Evolutionary conservation across 345 rosid genomes (phyloP).

Genomic region (Noccaea caerulescens): DNA sequence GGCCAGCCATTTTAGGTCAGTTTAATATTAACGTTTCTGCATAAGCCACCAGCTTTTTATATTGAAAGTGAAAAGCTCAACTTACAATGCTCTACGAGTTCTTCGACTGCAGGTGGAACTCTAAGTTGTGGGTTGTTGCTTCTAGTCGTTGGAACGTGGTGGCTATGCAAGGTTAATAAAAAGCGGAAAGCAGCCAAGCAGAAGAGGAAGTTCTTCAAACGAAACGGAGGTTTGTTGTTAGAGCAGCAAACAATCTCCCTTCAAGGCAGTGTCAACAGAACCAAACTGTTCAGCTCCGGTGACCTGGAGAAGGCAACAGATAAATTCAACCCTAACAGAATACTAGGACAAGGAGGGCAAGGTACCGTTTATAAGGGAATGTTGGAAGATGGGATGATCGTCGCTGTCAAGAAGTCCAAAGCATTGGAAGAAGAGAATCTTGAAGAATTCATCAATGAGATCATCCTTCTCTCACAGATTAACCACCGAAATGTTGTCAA

Average conservation of each 20-base stretch:
- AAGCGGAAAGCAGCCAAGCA: constrained; percentile 16
- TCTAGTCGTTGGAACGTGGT: constrained; percentile 8
- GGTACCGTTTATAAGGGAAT: constrained; percentile 5
- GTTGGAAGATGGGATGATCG: constrained; percentile 36
- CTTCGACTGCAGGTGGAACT: constrained; percentile 21
- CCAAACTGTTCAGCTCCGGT: constrained; percentile 30
- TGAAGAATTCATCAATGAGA: constrained; percentile 56
- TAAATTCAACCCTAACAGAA: constrained; percentile 6
- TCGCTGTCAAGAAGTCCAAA: constrained; percentile 55
- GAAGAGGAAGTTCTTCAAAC: constrained; percentile 37
- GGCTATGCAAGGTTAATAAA: constrained; percentile 5
- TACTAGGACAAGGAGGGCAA: constrained; percentile 35
- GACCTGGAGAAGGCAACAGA: constrained; percentile 39
- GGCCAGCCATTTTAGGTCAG: constrained; percentile 30
- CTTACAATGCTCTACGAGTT: background rate
- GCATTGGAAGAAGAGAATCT: constrained; percentile 45
- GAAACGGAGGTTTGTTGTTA: constrained; percentile 46
- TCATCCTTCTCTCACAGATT: constrained; percentile 51
- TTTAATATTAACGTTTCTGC: background rate
- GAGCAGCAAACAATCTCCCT: constrained; percentile 38
- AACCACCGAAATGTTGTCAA: constrained; percentile 52
- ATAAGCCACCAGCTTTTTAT: background rate
- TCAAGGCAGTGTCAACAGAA: constrained; percentile 33
- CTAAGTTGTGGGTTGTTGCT: constrained; percentile 27
- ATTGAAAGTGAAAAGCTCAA: constrained; percentile 6